A percentile compares a stretch with the other conserved stretches of the same genome.
Conservation (phyloP, 2,329 filamentous ascomycete genomes). For the Aspergillus carbonarius region DNA sequence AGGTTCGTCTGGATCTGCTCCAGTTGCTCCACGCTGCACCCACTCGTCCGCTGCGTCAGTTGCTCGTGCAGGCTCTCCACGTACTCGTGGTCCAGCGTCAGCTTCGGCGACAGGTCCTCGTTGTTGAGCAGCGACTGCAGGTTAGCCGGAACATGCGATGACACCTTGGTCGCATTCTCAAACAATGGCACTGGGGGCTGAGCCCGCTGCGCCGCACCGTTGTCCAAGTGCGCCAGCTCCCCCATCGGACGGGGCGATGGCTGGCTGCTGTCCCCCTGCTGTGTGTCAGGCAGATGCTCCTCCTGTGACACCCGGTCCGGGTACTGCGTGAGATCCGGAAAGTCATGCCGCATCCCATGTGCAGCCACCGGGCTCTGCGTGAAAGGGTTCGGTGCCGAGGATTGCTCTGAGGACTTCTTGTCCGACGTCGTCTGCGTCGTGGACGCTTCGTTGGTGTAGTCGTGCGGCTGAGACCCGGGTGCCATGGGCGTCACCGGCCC, state of each 20-base stretch:
- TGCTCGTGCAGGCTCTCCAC: conserved; percentile 61
- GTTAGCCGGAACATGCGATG: conserved; percentile 24
- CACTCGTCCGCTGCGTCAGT: conserved; percentile 67
- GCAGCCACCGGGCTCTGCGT: conserved; percentile 58
- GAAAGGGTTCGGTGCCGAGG: conserved; percentile 65
- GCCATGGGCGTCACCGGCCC: conserved; percentile 59
- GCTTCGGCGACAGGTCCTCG: conserved; percentile 30
- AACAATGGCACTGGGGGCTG: conserved; percentile 44
- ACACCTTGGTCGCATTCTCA: conserved; percentile 31
- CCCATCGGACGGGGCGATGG: conserved; percentile 30
- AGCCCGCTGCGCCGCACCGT: conserved; percentile 34
- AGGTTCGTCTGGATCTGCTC: conserved; percentile 89
- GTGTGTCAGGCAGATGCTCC: conserved; percentile 65
- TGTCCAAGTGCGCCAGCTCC: conserved; percentile 22
- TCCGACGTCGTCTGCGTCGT: conserved; percentile 79
- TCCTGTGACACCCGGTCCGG: conserved; percentile 54
- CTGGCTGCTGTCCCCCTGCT: conserved; percentile 48
- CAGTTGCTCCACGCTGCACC: conserved; percentile 86
- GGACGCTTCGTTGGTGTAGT: conserved; percentile 82
- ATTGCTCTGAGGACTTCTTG: conserved; percentile 77
- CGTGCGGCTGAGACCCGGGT: conserved; percentile 56
- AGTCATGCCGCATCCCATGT: conserved; percentile 46
- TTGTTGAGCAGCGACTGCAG: conserved; percentile 37
- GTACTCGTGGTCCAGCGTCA: conserved; percentile 49
- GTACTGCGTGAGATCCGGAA: conserved; percentile 55